Base-by-base conservation (phyloP, 768 basidiomycete genomes). In the Collybia sordida region DNA sequence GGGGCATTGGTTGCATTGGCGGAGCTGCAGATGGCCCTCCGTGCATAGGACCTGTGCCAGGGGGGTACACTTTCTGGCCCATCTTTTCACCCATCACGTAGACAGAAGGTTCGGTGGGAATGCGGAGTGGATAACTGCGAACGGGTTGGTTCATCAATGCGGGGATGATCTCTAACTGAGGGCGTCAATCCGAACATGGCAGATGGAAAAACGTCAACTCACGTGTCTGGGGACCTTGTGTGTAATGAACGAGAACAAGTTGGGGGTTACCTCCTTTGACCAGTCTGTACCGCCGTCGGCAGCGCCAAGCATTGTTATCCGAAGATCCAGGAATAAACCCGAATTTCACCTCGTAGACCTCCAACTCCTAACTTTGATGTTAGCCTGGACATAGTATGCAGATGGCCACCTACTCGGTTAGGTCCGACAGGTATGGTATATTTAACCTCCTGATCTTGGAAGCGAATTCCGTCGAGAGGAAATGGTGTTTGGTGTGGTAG, bases 391-490 rank as follows among this genome's bases (percentile, higher is more conserved):
- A 35, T 23, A 23, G 42, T 50, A 42, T 47, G 49, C 39, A 35
- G 48, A 39, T 22, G 35, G 43, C 46, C 11, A 70, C 85, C 61
- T 65, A 88, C 88, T 53, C 83, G 81, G 52, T 69, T 71, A 43
- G 53, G 58, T 8, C 73, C 79, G 42, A 71, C 72, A 24, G 82
- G 74, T 4, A 86, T 73, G 31, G 68, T 65, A 59, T 74, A 82
- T 56, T 82, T 80, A 37, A 78, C 77, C 61, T 93, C 90, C 46
- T 81, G 68, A 50, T 91, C 90, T 56, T 85, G 82, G 62, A 78
- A 93, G 36, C 87, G 81, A 49, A 93, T 74, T 17, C 90, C 90
- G 58, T 93, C 90, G 50, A 73, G 78, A 18, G 88, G 89, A 62
- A 88, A 87, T 2, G 79, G 74, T 21, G 74, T 59, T 50, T 79